These are phyloP conservation scores for Fusarium sp. DNA, from an alignment of 2,329 filamentous ascomycete genomes.

Conservation along the genomic window DNA sequence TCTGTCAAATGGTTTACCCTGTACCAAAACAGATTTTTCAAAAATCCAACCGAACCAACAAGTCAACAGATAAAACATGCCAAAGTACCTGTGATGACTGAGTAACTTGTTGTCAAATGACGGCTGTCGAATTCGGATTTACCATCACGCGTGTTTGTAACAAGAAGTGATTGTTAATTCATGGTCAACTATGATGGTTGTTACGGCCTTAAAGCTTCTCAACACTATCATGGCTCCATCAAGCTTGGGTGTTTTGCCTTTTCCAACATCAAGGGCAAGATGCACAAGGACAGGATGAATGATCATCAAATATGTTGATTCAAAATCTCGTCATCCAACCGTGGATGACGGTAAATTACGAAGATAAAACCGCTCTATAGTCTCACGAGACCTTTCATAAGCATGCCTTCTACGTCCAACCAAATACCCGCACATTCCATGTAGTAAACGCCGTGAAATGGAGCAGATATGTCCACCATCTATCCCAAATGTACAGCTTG, in stretches of 20 bases:
- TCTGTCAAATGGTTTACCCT: not conserved
- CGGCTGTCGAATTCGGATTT: too few relatives aligned
- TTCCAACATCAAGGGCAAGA: not conserved
- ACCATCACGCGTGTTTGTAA: fast-evolving
- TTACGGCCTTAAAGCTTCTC: fast-evolving
- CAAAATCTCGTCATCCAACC: constrained; percentile 31
- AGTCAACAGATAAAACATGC: not conserved
- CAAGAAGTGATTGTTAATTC: not conserved
- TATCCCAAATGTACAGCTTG: constrained; percentile 43
- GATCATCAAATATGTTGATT: constrained; percentile 24
- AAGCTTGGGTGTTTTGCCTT: not conserved
- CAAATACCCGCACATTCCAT: constrained; percentile 31
- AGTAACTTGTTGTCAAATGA: not conserved
- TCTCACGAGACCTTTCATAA: constrained; percentile 27
- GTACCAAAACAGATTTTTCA: not conserved
- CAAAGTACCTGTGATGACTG: not conserved
- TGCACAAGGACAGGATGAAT: not conserved
- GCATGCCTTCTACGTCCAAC: constrained; percentile 27
- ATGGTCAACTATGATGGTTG: fast-evolving
- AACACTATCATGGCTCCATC: not conserved
- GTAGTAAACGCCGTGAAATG: constrained; percentile 40
- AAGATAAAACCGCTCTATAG: constrained; percentile 37
- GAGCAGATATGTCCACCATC: constrained; percentile 38
- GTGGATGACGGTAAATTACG: constrained; percentile 26
- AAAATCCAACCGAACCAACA: not conserved